Base-by-base conservation (phyloP, 2,329 filamentous ascomycete genomes). In the Trichoderma brevicompactum region DNA sequence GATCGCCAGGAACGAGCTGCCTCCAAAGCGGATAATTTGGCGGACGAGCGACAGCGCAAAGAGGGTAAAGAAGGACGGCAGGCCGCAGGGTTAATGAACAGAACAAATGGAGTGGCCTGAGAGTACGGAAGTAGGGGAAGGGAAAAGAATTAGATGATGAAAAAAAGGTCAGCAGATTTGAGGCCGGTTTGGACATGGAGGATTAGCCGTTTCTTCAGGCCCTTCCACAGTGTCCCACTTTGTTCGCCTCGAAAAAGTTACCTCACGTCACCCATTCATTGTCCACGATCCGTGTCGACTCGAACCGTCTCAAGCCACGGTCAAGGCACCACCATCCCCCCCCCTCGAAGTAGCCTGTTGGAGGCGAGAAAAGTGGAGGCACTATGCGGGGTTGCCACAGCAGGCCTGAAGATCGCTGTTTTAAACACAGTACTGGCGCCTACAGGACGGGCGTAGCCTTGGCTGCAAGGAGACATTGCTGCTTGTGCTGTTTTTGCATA, bases 191-290 rank as follows among this genome's bases (percentile, higher is more conserved):
- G 19, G 61, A 63, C 60, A 46, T 56, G 61, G 43, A 55, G 41
- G 41, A 50, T 56, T 56, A 64, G 43, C 52, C 61, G 40, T 13
- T 40, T 56, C 43, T 34, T 52, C 61, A 49, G 32, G 28, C 43
- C 52, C 61, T 49, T 64, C 61, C 61, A 64, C 52, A 34, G 41
- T 34, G 61, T 64, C 61, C 61, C 61, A 56, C 61, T 64, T 56
- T 49, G 44, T 49, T 48, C 41, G 61, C 61, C 34, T 64, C 40
- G 34, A 32, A 36, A 28, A 54, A 41, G 61, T 23, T 56, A 64
- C 61, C 52, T 64, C 61, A 64, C 43, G 52, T 55, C 52, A 64
- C 52, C 23, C 52, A 55, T 64, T 36, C n/a, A 40, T 46, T 40
- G 32, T 46, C 50, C 60, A 64, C 60, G 49, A 56, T 56, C 52